Conservation (phyloP, 2,329 filamentous ascomycete species). For the Colletotrichum sp. region DNA sequence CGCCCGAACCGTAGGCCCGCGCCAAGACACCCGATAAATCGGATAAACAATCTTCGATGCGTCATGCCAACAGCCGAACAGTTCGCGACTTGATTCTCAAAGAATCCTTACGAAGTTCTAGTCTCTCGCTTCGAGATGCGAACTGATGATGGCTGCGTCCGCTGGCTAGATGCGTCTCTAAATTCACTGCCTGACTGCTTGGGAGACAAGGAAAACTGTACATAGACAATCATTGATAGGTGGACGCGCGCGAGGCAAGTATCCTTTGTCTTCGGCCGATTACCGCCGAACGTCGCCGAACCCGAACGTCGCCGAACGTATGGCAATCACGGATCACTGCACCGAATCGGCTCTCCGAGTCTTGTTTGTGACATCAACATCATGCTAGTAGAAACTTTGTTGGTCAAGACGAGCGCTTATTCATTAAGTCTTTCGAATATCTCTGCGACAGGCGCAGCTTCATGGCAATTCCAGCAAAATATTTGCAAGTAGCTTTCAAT, state of each 20-base stretch:
- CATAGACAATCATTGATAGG: neutral
- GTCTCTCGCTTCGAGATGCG: neutral
- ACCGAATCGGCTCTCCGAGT: neutral
- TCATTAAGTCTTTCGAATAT: neutral
- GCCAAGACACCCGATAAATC: neutral
- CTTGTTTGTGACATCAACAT: neutral
- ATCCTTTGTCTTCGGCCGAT: neutral
- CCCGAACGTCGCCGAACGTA: neutral
- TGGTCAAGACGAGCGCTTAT: neutral
- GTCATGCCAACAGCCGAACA: neutral
- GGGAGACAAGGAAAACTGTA: neutral
- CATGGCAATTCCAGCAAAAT: neutral
- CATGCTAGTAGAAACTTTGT: accelerated
- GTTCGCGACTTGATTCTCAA: neutral
- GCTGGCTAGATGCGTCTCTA: neutral
- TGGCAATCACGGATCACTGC: neutral
- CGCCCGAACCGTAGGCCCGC: neutral
- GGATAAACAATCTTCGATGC: neutral
- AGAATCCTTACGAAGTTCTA: neutral
- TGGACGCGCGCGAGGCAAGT: neutral
- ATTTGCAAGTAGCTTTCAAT: neutral
- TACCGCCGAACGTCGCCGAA: neutral
- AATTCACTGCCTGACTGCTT: neutral
- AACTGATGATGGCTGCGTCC: neutral
- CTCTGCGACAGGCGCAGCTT: neutral